These are phyloP conservation scores for Microdochium bolleyi DNA, from an alignment of 2,329 filamentous ascomycete genomes.

Conservation along the genomic window DNA sequence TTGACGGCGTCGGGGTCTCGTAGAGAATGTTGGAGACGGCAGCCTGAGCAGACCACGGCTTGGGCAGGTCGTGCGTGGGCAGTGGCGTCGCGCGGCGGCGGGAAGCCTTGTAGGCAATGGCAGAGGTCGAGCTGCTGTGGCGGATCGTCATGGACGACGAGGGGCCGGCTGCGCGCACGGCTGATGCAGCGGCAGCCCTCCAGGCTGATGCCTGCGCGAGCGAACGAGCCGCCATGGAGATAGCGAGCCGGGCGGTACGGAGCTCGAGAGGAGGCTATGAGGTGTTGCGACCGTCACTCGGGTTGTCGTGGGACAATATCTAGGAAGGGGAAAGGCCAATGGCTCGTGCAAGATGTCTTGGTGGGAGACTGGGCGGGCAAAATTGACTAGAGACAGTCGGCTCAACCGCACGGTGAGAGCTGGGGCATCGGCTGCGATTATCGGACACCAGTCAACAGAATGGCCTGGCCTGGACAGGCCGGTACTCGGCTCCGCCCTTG, in stretches of 20 bases:
- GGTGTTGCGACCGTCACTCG: not conserved
- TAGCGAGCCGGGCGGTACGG: no score
- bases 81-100: constrained; percentile 83
- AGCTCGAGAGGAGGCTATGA: not conserved
- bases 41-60: constrained; percentile 82
- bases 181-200: constrained; percentile 12
- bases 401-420: not conserved
- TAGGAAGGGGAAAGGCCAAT: not conserved
- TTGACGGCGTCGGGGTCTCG: constrained; percentile 83
- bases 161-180: constrained; percentile 8
- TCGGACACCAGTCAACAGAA: no score
- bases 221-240: not conserved
- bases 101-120: constrained; percentile 93
- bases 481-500: not conserved
- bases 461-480: not conserved
- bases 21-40: constrained; percentile 98
- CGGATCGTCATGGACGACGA: constrained; percentile 17
- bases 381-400: not conserved
- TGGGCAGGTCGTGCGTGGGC: constrained; percentile 67
- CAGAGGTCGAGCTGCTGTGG: constrained; percentile 71
- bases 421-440: not conserved
- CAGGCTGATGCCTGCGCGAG: constrained; percentile 6
- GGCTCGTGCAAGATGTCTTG: not conserved
- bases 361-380: not conserved
- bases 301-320: not conserved